phyloP scores from a whole-genome alignment of 257 asterid genomes.

The Forsythia suspensa region DNA sequence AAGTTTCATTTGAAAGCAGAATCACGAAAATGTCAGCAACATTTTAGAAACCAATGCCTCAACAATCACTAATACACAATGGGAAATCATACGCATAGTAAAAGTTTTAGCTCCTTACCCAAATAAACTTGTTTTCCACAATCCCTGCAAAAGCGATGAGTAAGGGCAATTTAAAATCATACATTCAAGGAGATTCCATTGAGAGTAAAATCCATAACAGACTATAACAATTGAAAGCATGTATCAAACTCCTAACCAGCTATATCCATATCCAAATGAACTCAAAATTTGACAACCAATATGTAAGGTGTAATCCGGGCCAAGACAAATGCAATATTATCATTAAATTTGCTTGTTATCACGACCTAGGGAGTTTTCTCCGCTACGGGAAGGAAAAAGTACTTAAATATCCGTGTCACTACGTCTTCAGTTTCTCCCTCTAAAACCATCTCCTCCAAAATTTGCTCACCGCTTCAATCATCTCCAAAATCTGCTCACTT shows the following conservation, averaged over 20 bases:
- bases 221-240: conserved; percentile 4
- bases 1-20: conserved; percentile 23
- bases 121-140: conserved; percentile 94
- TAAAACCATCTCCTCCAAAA: too few relatives aligned
- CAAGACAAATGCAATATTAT: neutral
- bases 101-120: conserved; percentile 45
- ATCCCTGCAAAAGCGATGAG: conserved; percentile 69
- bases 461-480: too few relatives aligned
- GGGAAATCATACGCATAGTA: neutral
- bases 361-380: too few relatives aligned
- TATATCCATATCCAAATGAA: conserved; percentile 8
- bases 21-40: conserved; percentile 18
- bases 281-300: conserved; percentile 3
- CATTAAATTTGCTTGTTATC: conserved; percentile 9
- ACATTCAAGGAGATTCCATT: neutral
- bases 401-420: too few relatives aligned
- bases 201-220: conserved; percentile 2
- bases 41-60: conserved; percentile 1
- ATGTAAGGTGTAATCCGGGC: neutral
- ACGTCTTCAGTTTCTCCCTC: too few relatives aligned
- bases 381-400: too few relatives aligned
- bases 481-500: too few relatives aligned
- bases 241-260: conserved; percentile 13
- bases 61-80: neutral
- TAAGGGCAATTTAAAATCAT: conserved; percentile 15